phyloP scores from a whole-genome alignment of 2,329 filamentous ascomycete genomes.

The Scedosporium apiospermum region DNA sequence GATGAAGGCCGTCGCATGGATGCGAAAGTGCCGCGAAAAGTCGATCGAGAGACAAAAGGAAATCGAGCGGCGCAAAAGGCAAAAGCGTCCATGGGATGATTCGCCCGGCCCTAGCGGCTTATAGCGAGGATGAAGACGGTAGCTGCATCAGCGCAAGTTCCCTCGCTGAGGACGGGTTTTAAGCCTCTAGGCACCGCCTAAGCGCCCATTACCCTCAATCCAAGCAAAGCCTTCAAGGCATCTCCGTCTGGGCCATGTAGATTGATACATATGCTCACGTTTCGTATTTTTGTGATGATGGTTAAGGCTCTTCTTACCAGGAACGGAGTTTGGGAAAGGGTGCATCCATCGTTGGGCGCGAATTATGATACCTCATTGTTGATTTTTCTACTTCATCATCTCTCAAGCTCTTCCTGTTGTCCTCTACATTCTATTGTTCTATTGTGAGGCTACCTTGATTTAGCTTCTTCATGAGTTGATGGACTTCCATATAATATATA shows the following conservation, averaged over 20 bases:
- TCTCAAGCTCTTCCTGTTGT: background rate
- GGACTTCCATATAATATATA: too few relatives aligned
- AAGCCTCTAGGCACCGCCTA: background rate
- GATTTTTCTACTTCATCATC: background rate
- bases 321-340: background rate
- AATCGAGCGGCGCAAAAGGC: background rate
- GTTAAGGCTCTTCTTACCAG: background rate
- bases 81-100: background rate
- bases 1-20: constrained; percentile 29
- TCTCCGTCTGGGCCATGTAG: too few relatives aligned
- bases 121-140: background rate
- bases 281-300: background rate
- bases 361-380: background rate
- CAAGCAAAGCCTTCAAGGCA: too few relatives aligned
- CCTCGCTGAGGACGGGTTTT: background rate
- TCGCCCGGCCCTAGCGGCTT: constrained; percentile 1
- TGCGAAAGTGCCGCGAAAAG: constrained; percentile 21
- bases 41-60: constrained; percentile 2
- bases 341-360: background rate
- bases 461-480: background rate
- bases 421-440: background rate
- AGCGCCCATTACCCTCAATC: background rate
- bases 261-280: too few relatives aligned
- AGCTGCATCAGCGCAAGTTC: background rate
- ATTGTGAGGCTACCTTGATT: background rate